Conservation (phyloP, 495 filamentous ascomycete genomes). For the Hyaloscypha variabilis region DNA sequence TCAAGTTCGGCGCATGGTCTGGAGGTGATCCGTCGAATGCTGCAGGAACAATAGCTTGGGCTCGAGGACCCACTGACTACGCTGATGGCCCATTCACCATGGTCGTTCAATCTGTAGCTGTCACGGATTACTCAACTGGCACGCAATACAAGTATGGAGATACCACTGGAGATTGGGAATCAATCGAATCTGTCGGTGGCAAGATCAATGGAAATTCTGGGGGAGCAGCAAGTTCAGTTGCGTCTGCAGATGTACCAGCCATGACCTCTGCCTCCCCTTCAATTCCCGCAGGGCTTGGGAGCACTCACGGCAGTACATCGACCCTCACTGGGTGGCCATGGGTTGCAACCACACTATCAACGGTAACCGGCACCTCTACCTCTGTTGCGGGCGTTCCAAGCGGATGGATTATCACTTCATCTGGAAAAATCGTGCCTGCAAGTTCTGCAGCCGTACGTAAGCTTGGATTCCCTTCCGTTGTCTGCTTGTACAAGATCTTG, state of each 20-base stretch:
- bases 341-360: conserved; percentile 45
- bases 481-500: not conserved
- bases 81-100: conserved; percentile 74
- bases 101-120: conserved; percentile 69
- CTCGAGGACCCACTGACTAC: conserved; percentile 70
- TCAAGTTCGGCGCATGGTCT: conserved; percentile 74
- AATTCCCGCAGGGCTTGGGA: conserved; percentile 33
- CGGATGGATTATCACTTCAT: conserved; percentile 74
- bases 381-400: conserved; percentile 57
- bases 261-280: conserved; percentile 29
- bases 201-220: conserved; percentile 48
- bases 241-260: conserved; percentile 25
- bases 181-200: conserved; percentile 72
- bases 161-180: conserved; percentile 65
- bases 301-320: conserved; percentile 19
- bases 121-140: conserved; percentile 85
- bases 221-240: conserved; percentile 18
- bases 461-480: conserved; percentile 14
- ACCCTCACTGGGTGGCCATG: conserved; percentile 56
- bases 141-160: conserved; percentile 72
- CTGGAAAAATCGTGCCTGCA: conserved; percentile 68
- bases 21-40: conserved; percentile 68
- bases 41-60: conserved; percentile 73
- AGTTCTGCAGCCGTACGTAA: conserved; percentile 32
- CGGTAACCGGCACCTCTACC: conserved; percentile 30